Percentiles rank a stretch among this genome's conserved stretches.
phyloP scores from a whole-genome alignment of 73 alveolate genomes.

The Blepharisma japonicum region DNA sequence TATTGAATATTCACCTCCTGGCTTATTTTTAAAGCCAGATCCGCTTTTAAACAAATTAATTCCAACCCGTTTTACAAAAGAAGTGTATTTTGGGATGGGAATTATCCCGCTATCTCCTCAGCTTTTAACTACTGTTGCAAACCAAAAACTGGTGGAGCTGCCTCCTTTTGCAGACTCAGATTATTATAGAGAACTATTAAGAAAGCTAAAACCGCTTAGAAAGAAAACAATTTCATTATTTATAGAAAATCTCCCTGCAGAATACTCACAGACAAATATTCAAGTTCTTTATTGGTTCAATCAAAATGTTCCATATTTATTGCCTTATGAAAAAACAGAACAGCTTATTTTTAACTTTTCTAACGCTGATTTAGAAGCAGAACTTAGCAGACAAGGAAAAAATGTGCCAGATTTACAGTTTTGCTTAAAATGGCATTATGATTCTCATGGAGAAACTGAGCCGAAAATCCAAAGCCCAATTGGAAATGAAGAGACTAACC shows the following conservation, averaged over 20 bases:
- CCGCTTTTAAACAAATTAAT: too few species aligned
- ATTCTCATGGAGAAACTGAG: background rate
- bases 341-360: background rate
- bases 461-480: background rate
- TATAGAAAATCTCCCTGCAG: too few species aligned
- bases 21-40: too few species aligned
- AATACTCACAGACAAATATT: too few species aligned
- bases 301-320: background rate
- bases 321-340: background rate
- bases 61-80: too few species aligned
- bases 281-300: background rate
- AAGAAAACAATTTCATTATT: background rate
- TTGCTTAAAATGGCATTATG: slow-evolving; percentile 15
- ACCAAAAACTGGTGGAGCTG: too few species aligned
- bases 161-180: slow-evolving; percentile 15
- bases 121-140: too few species aligned
- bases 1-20: too few species aligned
- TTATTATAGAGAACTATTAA: background rate
- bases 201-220: background rate
- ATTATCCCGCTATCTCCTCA: too few species aligned
- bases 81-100: too few species aligned
- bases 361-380: background rate
- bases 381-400: background rate
- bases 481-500: background rate
- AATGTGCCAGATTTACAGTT: slow-evolving; percentile 1